Evolutionary conservation across 2,329 filamentous ascomycete genomes (phyloP), one percentile per base, ranked within the genome.

Genomic region (Sporothrix brunneoviolacea): DNA sequence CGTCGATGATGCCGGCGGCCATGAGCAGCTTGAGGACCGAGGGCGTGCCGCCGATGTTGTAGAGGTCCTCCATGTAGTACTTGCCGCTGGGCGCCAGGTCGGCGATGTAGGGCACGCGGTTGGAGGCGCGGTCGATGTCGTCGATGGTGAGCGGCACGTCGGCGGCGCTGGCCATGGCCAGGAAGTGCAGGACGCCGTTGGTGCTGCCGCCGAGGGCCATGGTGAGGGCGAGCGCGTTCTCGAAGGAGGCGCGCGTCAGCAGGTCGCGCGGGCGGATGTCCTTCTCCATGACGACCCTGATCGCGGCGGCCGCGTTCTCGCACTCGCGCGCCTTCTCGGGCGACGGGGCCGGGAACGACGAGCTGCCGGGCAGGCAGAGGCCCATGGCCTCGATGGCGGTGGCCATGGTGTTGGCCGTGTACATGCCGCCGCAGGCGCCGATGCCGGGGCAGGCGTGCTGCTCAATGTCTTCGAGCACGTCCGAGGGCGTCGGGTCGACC

Each of bases 361-460:
- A 91, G 0, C 88, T 93, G 1, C 89, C 89, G 0, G 90, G 88
- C 8, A 95, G 74, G 0, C 83, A 83, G 27, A 95, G 74, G 24
- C 90, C 90, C 77, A 95, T 89, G 37, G 87, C 88, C 71, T 95
- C 89, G 57, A 95, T 89, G 13, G 87, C 88, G 0, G 87, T 91
- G 4, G 88, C 87, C 88, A 95, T 91, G 21, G 89, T 95, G 69
- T 95, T 95, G 57, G 90, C 90, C 1, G 90, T 95, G 70, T 90
- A 95, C 90, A 95, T 58, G 75, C 86, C 86, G 51, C 84, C 86
- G 57, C 86, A 90, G 21, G 85, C 86, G 10, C 86, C 86, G 3
- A 82, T 77, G 8, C 82, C 81, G 1, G 86, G 86, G 64, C 90
- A 95, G 2, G 89, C 83, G 61, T 93, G 78, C 55, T 73, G 74